Evolutionary conservation across 306 rosid genomes (phyloP), one percentile per base, ranked within the genome.

Genomic region (Quercus rubra): DNA sequence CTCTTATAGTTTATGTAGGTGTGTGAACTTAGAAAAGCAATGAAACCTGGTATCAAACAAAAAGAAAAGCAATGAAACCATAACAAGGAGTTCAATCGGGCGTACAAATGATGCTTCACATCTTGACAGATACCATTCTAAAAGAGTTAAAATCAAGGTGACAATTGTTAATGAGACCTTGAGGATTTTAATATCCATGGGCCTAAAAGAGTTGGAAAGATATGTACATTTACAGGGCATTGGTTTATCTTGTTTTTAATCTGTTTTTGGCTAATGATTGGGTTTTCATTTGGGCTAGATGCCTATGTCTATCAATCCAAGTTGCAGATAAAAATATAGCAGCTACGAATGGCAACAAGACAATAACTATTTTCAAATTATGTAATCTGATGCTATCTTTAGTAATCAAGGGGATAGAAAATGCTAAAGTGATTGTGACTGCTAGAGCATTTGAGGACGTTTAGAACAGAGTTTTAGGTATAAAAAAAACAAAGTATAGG

Each of bases 301-400:
- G 13, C 70, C 43, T 27, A 49, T 13, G 4, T 11, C 27, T 10
- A 62, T 15, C 67, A 59, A 21, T 11, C 67, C 41, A 63, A 63
- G 70, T 63, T 63, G 43, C 70, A 28, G 43, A 63, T 0, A 33
- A 52, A 63, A 38, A 64, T 51, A 61, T 46, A 62, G 51, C 33
- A 73, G 79, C 69, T 49, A 74, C 15, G 77, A 68, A 78, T 69
- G 84, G 70, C 80, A 78, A 35, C 80, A 78, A 78, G 72, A 51
- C 41, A 49, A 46, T 9, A 0, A 78, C 43, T 55, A 49, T 19
- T 74, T 78, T 68, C 20, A 20, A 17, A 66, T 10, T 20, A 31
- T 10, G 49, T 49, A 33, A 30, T 43, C 3, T 68, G 80, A 70
- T 75, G 66, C 76, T 31, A 30, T n/a, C 46, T 57, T 57, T 46